Percentiles rank a stretch among this genome's conserved stretches.
phyloP scores from a whole-genome alignment of 768 basidiomycete species.

The Fomitopsis pulvina region DNA sequence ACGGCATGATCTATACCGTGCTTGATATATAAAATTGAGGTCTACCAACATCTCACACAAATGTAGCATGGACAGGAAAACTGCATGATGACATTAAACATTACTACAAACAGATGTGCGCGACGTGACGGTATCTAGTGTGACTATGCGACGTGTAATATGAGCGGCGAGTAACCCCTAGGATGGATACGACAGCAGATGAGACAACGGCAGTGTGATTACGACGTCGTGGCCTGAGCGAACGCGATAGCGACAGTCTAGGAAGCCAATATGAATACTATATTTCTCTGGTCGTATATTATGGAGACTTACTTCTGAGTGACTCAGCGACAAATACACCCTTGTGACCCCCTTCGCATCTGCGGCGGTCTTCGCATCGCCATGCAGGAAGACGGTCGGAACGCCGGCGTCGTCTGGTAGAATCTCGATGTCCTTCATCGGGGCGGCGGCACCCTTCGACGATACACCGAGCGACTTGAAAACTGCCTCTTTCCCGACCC shows the following conservation, averaged over 20 bases:
- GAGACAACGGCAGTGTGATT: slow-evolving; percentile 6
- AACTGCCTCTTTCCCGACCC: slow-evolving; percentile 95
- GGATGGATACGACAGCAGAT: neutral
- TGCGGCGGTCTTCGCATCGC: slow-evolving; percentile 74
- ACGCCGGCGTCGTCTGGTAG: slow-evolving; percentile 72
- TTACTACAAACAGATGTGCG: neutral
- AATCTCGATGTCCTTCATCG: slow-evolving; percentile 98
- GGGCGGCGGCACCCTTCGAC: slow-evolving; percentile 87
- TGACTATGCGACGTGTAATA: slow-evolving; percentile 3
- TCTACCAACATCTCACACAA: neutral
- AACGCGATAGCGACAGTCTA: slow-evolving; percentile 85
- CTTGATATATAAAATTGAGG: neutral
- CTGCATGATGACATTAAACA: too few relatives aligned
- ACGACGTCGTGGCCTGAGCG: slow-evolving; percentile 57
- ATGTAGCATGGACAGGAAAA: too few relatives aligned
- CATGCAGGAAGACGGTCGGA: slow-evolving; percentile 71
- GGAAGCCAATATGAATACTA: slow-evolving; percentile 7
- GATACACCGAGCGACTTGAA: slow-evolving; percentile 93
- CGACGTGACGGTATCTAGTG: neutral
- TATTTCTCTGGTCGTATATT: too few relatives aligned
- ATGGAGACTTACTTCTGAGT: slow-evolving; percentile 85
- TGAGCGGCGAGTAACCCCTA: neutral
- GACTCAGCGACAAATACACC: slow-evolving; percentile 82
- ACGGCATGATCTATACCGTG: slow-evolving; percentile 38
- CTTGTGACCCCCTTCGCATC: slow-evolving; percentile 63